Conservation (phyloP, 148 eudicot species). For the Cornus controversa region DNA sequence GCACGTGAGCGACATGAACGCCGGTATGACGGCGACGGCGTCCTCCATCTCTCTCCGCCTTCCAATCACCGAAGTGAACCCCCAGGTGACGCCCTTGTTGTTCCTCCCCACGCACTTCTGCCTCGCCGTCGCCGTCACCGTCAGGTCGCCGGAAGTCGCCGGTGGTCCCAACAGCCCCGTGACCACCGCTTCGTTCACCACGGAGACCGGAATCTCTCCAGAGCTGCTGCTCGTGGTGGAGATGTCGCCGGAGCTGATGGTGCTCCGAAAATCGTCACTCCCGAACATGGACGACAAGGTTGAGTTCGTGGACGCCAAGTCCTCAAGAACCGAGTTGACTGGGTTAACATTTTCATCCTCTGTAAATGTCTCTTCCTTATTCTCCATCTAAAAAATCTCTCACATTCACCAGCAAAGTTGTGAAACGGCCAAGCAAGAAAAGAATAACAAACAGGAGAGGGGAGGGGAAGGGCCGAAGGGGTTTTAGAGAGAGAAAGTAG, state of each 20-base stretch:
- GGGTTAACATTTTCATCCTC: neutral
- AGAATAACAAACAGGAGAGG: no score
- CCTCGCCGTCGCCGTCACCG: constrained; percentile 14
- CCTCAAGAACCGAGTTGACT: neutral
- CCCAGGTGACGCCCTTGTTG: constrained; percentile 55
- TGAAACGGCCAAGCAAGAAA: no score
- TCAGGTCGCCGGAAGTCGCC: neutral
- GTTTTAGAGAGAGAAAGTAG: constrained; percentile 5
- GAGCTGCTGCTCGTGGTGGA: constrained; percentile 37
- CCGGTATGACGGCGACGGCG: constrained; percentile 57
- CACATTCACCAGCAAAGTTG: neutral
- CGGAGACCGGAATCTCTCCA: constrained; percentile 37
- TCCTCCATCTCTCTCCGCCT: constrained; percentile 85
- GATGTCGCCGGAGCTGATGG: constrained; percentile 23
- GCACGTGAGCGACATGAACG: constrained; percentile 46
- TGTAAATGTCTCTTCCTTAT: neutral
- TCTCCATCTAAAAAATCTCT: neutral
- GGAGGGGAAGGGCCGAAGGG: neutral
- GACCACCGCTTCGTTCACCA: neutral
- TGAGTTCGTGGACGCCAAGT: constrained; percentile 11
- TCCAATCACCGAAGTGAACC: constrained; percentile 62
- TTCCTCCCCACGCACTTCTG: constrained; percentile 48
- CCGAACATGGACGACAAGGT: constrained; percentile 15
- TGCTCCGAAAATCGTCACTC: constrained; percentile 18
- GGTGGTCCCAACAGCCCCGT: neutral